Evolutionary conservation across 2,329 filamentous ascomycete species (phyloP).

Genomic region (Penicillium oxalicum): DNA sequence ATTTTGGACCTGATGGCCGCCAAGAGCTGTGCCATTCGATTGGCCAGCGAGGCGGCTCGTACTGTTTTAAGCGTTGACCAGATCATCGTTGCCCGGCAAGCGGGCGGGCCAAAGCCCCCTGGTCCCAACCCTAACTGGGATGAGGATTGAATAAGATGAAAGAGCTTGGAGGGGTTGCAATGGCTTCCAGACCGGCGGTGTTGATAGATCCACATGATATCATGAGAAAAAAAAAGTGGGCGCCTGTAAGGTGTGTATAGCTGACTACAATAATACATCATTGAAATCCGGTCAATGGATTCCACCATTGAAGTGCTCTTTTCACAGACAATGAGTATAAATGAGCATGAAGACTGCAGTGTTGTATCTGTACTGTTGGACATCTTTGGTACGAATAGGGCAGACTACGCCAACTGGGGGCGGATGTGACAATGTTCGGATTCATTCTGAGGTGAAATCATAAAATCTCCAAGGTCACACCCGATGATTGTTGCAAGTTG

Average conservation of each 20-base stretch:
- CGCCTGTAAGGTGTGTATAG: slow-evolving; percentile 17
- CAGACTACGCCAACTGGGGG: neutral
- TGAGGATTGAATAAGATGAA: slow-evolving; percentile 47
- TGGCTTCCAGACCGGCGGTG: slow-evolving; percentile 16
- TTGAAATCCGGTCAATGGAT: slow-evolving; percentile 10
- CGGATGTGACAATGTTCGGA: no score
- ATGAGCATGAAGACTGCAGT: no score
- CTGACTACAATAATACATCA: slow-evolving; percentile 20
- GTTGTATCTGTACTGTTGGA: neutral
- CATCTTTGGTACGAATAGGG: neutral
- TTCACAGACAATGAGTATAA: no score
- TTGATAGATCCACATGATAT: slow-evolving; percentile 30
- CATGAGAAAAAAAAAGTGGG: slow-evolving; percentile 21
- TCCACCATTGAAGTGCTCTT: no score
- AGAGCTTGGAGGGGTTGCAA: neutral
- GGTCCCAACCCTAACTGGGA: slow-evolving; percentile 81
- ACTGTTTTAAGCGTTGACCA: slow-evolving; percentile 96
- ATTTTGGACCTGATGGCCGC: slow-evolving; percentile 88
- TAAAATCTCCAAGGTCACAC: no score
- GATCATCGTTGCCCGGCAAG: slow-evolving; percentile 96
- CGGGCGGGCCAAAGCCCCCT: slow-evolving; percentile 93
- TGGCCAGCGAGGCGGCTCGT: slow-evolving; percentile 88
- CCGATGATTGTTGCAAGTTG: no score
- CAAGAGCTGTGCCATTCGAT: slow-evolving; percentile 95
- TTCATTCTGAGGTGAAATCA: no score